phyloP scores from a whole-genome alignment of 352 stramenopile species.

The Phytophthora capsici region DNA sequence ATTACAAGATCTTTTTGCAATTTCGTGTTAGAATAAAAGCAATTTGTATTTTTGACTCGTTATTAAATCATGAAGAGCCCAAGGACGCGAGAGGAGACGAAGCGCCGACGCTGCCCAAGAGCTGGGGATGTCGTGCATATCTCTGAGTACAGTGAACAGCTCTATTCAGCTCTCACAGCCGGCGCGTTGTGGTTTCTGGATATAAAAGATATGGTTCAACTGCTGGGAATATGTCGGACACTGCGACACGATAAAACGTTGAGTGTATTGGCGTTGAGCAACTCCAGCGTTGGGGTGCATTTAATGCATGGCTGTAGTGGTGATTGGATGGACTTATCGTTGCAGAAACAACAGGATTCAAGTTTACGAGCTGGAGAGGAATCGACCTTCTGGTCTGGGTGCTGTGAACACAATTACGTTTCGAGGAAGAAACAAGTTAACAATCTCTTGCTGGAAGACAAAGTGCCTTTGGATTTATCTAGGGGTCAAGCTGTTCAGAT shows the following conservation, averaged over 20 bases:
- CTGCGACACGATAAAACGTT: conserved; percentile 34
- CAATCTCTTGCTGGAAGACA: conserved; percentile 34
- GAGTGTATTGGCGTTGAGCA: conserved; percentile 33
- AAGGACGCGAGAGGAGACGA: conserved; percentile 30
- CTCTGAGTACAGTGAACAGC: conserved; percentile 19
- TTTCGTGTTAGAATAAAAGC: too few relatives aligned
- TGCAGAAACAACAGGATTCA: conserved; percentile 21
- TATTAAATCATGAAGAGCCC: conserved; percentile 4
- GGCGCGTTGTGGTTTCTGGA: conserved; percentile 37
- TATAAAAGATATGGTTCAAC: conserved; percentile 30
- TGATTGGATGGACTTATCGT: conserved; percentile 42
- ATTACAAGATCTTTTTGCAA: too few relatives aligned
- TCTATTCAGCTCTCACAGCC: conserved; percentile 32
- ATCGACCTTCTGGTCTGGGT: conserved; percentile 26
- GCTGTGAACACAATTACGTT: conserved; percentile 24
- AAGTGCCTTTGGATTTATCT: conserved; percentile 15
- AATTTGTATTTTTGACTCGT: background rate
- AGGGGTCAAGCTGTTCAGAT: conserved; percentile 36
- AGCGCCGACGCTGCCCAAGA: conserved; percentile 24
- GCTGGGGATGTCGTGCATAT: background rate
- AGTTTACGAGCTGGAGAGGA: conserved; percentile 7
- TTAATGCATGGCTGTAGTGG: conserved; percentile 38
- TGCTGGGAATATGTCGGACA: conserved; percentile 38
- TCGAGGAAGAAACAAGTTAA: conserved; percentile 32
- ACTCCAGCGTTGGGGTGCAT: conserved; percentile 32